Base-by-base conservation (phyloP, 441 rosid species). In the Syzygium malaccense region DNA sequence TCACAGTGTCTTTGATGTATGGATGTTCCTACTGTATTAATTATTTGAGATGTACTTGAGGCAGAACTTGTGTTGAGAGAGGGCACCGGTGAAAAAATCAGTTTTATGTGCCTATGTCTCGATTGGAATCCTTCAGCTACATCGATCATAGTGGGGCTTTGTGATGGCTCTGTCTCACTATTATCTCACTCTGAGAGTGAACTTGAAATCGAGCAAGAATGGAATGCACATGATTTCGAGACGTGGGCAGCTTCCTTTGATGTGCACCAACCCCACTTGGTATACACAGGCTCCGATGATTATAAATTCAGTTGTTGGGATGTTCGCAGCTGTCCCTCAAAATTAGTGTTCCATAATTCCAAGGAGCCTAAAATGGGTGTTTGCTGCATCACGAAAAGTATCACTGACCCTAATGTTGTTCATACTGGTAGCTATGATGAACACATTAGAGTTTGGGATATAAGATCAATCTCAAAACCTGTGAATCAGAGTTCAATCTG, bases 281-380 rank as follows among this genome's bases (percentile, higher is more conserved):
- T 94, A 33, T 96, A 95, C 88, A 94, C 97, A 11, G 98, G 99
- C 56, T 94, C 98, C 1, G 98, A 98, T 92, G 98, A 98, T 92
- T 97, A 98, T 92, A 98, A 95, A 89, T 95, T 97, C 92, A 90
- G 93, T 87, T 92, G 98, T 88, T 96, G 97, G 97, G 96, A 96
- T 93, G 86, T 93, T 85, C 90, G 96, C 55, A 93, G 92, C 56
- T 80, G 57, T 87, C 94, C 96, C 2, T 89, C 91, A 7, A 71
- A 87, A 32, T 75, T 54, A 86, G 98, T 91, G 84, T 96, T 97
- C 86, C 93, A 89, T 86, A 94, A 95, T 85, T 93, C 96, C 12
- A 95, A 93, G 91, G 93, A 83, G 51, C 99, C 96, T 85, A 95
- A 90, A 86, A 95, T 95, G 96, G 99, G 98, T 53, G 93, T 95